These are phyloP conservation scores for Eucalyptus sideroxylon DNA, from an alignment of 345 rosid species.

Conservation along the genomic window DNA sequence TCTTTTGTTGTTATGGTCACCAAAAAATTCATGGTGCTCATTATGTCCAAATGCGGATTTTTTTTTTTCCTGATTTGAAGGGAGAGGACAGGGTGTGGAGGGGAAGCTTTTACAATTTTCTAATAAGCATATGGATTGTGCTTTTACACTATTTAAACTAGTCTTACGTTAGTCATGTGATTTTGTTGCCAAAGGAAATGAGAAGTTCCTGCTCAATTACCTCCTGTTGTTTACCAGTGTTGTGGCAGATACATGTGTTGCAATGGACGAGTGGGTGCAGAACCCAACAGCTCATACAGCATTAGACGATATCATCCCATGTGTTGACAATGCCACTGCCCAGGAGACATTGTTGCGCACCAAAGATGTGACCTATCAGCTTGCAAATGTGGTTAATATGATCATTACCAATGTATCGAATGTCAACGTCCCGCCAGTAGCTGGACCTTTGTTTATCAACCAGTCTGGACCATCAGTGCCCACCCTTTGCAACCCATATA, in stretches of 20 bases:
- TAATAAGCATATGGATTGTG: neutral
- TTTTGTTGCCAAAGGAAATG: neutral
- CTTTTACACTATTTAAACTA: neutral
- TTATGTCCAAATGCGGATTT: neutral
- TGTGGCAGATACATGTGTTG: slow-evolving; percentile 79
- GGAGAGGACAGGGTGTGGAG: neutral
- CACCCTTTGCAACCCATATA: slow-evolving; percentile 68
- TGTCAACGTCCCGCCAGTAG: slow-evolving; percentile 28
- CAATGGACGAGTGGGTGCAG: slow-evolving; percentile 92
- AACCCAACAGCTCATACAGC: slow-evolving; percentile 87
- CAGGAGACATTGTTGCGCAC: slow-evolving; percentile 56
- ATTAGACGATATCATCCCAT: slow-evolving; percentile 83
- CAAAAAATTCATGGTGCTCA: neutral
- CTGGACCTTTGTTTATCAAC: slow-evolving; percentile 39
- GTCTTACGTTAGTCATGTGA: neutral
- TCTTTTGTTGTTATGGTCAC: neutral
- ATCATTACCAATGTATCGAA: slow-evolving; percentile 41
- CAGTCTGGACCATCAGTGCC: slow-evolving; percentile 90
- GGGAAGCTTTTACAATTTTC: neutral
- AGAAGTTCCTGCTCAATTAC: neutral
- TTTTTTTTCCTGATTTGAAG: neutral
- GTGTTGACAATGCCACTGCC: slow-evolving; percentile 90
- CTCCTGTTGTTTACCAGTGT: slow-evolving; percentile 24
- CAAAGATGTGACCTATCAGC: slow-evolving; percentile 52
- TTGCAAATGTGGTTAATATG: slow-evolving; percentile 34